A percentile compares a stretch with the other conserved stretches of the same genome.
phyloP scores from a whole-genome alignment of 2,329 filamentous ascomycete genomes.

The Diaporthe australafricana region DNA sequence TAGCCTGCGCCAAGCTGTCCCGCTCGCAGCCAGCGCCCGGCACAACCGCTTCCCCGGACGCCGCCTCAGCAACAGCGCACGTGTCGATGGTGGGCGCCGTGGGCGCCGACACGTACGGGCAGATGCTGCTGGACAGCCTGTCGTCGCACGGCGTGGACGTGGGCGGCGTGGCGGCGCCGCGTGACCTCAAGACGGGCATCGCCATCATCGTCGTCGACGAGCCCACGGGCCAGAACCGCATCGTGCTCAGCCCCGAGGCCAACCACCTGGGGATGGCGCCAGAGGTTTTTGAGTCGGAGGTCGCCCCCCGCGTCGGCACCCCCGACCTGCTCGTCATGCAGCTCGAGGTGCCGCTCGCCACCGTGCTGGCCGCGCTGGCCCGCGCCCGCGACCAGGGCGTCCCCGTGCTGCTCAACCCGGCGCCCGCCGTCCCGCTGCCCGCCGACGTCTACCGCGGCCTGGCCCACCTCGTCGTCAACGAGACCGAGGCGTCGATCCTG shows the following conservation, averaged over 20 bases:
- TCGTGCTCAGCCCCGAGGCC: conserved; percentile 78
- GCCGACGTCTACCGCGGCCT: conserved; percentile 74
- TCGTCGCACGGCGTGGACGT: conserved; percentile 72
- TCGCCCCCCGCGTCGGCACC: conserved; percentile 36
- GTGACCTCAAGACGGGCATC: conserved; percentile 70
- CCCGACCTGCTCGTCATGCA: conserved; percentile 80
- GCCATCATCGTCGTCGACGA: conserved; percentile 83
- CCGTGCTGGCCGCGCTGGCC: conserved; percentile 71
- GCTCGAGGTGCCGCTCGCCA: conserved; percentile 78
- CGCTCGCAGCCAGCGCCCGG: conserved; percentile 51
- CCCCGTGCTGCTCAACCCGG: conserved; percentile 85
- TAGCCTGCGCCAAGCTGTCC: conserved; percentile 86
- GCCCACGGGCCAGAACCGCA: conserved; percentile 79
- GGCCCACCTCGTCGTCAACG: conserved; percentile 87
- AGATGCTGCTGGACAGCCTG: conserved; percentile 69
- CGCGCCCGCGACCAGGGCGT: conserved; percentile 61
- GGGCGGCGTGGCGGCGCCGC: conserved; percentile 58
- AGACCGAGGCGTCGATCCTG: conserved; percentile 86
- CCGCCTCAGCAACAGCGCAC: conserved; percentile 41
- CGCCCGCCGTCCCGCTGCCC: conserved; percentile 78
- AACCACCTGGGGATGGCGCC: conserved; percentile 59
- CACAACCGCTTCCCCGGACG: conserved; percentile 71
- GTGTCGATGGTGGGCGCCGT: conserved; percentile 82
- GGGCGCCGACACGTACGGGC: conserved; percentile 75
- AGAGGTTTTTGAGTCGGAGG: background rate